Evolutionary conservation across 2,329 filamentous ascomycete species (phyloP), one percentile per base, ranked within the genome.

Genomic region (Verticillium isaacii): DNA sequence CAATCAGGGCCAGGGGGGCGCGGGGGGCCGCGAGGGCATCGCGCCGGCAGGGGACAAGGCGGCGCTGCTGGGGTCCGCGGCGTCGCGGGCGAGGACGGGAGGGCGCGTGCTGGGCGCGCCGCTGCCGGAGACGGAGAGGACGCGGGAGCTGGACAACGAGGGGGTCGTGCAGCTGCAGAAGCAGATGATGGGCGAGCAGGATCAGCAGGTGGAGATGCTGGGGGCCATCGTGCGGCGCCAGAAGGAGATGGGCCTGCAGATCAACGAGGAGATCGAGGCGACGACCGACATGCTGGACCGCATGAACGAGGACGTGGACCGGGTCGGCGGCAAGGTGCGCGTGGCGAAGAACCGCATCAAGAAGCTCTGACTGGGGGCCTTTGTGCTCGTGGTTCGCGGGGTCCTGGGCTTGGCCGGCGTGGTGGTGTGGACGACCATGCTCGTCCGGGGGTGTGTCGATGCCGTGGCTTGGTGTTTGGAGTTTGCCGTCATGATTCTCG

Each of bases 201-300:
- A 95, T 66, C 73, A 88, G 68, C 88, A 91, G 67, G 83, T 95
- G 2, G 83, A 89, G 19, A 81, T 86, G 67, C 76, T 95, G 61
- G 82, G 85, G 1, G 86, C 85, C 66, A 88, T 92, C 57, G 88
- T 94, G 56, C 79, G 87, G 57, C 79, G 89, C 62, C 89, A 94
- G 78, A 88, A 85, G 70, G 88, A 93, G 74, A 91, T 94, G 84
- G 91, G 91, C 0, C 78, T 91, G 56, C 83, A 87, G 61, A 93
- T 95, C 69, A 84, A 91, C 65, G 84, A 88, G 58, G 91, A 94
- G 77, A 81, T 93, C 61, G 83, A 87, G 60, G 75, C 85, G 66
- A 90, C 94, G 77, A 89, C 86, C 60, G 82, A 86, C 72, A 85
- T 92, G 84, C 78, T 95, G 34, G 83, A 85, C 14, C 74, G 85